Evolutionary conservation across 805 yeast species (phyloP), one percentile per base, ranked within the genome.

Genomic region (Candida methanosorbosa): DNA sequence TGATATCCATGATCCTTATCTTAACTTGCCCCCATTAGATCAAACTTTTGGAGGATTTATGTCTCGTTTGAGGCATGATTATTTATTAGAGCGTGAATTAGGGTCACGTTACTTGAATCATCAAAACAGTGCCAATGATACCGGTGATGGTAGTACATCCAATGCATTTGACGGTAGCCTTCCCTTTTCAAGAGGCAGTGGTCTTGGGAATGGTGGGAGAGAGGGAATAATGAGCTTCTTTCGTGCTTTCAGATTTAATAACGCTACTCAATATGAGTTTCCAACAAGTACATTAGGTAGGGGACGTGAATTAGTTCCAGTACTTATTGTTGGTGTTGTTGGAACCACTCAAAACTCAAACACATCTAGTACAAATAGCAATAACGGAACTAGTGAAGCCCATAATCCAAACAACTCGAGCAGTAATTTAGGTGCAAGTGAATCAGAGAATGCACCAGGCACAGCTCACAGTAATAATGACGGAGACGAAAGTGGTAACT

Each of bases 31-130:
- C n/a, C n/a, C n/a, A n/a, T n/a, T n/a, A n/a, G 71, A 68, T 37
- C 41, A 61, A 5, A 64, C 61, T 11, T 72, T 70, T 46, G 53
- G 55, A 23, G 70, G 68, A 26, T 72, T 72, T 40, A 42, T 71
- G 7, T 40, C 48, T 7, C 65, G 50, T 1, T 37, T 53, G 18
- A 42, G 36, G 22, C 26, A 38, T 15, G 54, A 47, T 11, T 36
- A 49, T 31, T 35, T 53, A 15, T 34, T 53, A 25, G 49, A 49
- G 16, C 42, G 50, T 15, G 52, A 51, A 27, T 35, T 53, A 27
- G 54, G 12, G 67, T 18, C 40, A 48, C 69, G 11, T 53, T 61
- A n/a, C n/a, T n/a, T n/a, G n/a, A n/a, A n/a, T n/a, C n/a, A n/a
- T n/a, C n/a, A n/a, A n/a, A n/a, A n/a, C n/a, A n/a, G n/a, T n/a